Evolutionary conservation across 2,329 filamentous ascomycete species (phyloP), one percentile per base, ranked within the genome.

Genomic region (Penicillium aurantiogriseum): DNA sequence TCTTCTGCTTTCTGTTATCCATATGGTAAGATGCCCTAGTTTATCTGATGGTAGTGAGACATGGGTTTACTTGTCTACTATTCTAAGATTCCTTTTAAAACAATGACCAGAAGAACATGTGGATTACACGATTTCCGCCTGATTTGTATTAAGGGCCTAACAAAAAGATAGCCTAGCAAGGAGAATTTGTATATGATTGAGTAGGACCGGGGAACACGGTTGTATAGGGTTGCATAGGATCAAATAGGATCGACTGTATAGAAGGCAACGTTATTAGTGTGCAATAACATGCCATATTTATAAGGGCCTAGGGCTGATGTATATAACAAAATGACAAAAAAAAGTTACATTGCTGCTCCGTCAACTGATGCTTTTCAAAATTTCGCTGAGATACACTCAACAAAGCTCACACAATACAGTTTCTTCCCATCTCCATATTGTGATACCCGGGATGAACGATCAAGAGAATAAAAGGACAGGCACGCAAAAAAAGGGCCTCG

Each of bases 391-490:
- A 46, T 31, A 31, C 10, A 44, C 4, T 15, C 13, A 46, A 46
- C 11, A 17, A 17, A 15, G n/a, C 4, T 31, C 27, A 46, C 2
- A 33, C 43, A 45, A 31, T 19, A 19, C 27, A 33, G n/a, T 17
- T 46, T 33, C 44, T 46, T 46, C n/a, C 27, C 44, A 17, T 29
- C n/a, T 46, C 42, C 17, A 29, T 4, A 29, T 31, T 45, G 5
- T 27, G 39, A 27, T 2, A 29, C 19, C 7, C 6, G 2, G 2
- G 19, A 21, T 19, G 19, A 79, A 79, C 4, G 70, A 66, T 48
- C 76, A 42, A 39, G n/a, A 43, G 6, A 25, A 38, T 27, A 8
- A 13, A 43, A 46, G 35, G 27, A 46, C 27, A 53, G 29, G 19
- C 45, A 55, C 15, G 29, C 43, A 43, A 19, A 52, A 51, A 11